These are phyloP conservation scores for Sporisorium reilianum DNA, from an alignment of 1,284 basidiomycete genomes.

Conservation along the genomic window DNA sequence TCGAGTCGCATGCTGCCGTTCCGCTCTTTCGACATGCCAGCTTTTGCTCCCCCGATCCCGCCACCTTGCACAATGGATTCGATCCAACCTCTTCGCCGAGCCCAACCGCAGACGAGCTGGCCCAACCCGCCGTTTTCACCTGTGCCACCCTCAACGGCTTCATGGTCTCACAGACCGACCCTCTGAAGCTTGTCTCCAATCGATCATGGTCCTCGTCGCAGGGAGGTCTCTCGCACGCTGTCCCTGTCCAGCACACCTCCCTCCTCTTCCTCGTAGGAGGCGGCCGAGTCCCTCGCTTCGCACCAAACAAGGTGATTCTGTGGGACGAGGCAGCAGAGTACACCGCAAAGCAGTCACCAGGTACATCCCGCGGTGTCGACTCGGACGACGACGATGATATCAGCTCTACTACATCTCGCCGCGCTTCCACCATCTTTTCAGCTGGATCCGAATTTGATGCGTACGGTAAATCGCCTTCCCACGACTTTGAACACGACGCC, in stretches of 20 bases:
- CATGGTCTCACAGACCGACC: conserved; percentile 52
- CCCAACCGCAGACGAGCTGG: neutral
- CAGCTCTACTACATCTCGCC: conserved; percentile 8
- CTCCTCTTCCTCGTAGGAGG: conserved; percentile 63
- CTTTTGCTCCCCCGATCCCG: conserved; percentile 38
- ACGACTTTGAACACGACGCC: neutral
- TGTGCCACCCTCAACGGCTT: conserved; percentile 62
- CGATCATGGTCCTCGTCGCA: conserved; percentile 50
- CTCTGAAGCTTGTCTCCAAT: conserved; percentile 49
- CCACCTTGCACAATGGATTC: neutral
- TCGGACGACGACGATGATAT: conserved; percentile 24
- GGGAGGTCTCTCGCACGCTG: conserved; percentile 53
- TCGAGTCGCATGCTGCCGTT: conserved; percentile 49
- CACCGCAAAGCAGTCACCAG: neutral
- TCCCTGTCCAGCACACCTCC: conserved; percentile 52
- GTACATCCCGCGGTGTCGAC: neutral
- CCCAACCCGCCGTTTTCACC: conserved; percentile 52
- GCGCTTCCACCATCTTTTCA: conserved; percentile 57
- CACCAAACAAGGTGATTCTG: conserved; percentile 63
- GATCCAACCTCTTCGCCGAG: neutral
- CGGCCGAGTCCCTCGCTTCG: conserved; percentile 59
- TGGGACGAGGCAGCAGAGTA: conserved; percentile 61
- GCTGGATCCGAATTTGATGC: conserved; percentile 50
- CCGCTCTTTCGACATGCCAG: conserved; percentile 53
- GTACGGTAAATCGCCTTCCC: conserved; percentile 14